A percentile compares a stretch with the other conserved stretches of the same genome.
Evolutionary conservation across 768 basidiomycete species (phyloP).

Genomic region (Boletus subparvulus): DNA sequence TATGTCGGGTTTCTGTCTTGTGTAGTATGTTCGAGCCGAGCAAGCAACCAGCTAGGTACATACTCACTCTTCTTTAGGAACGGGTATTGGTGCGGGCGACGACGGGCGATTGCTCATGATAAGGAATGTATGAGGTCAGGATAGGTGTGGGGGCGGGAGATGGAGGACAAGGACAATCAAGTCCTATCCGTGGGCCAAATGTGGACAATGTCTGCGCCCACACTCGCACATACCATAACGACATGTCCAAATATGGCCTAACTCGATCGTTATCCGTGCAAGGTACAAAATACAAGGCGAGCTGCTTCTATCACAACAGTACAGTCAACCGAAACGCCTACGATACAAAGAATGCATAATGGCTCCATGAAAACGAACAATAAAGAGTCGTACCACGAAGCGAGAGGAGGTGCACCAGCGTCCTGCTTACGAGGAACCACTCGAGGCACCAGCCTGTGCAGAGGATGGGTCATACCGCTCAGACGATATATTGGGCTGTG

Average conservation of each 20-base stretch:
- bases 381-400: not conserved
- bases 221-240: not conserved
- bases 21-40: conserved; percentile 4
- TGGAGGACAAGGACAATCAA: conserved; percentile 11
- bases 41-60: not conserved
- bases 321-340: not conserved
- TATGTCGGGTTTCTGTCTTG: conserved; percentile 15
- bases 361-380: not conserved
- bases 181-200: conserved; percentile 3
- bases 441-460: conserved; percentile 4
- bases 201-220: conserved; percentile 3
- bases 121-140: conserved; percentile 24
- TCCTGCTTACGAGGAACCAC: conserved; percentile 16
- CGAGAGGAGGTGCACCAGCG: not conserved
- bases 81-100: not conserved
- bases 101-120: conserved; percentile 29
- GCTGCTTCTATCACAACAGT: not conserved
- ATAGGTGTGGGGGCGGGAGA: not conserved
- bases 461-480: conserved; percentile 33
- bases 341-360: not conserved
- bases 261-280: conserved; percentile 10
- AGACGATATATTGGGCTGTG: conserved; percentile 34
- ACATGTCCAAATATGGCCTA: conserved; percentile 26
- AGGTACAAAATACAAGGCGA: conserved; percentile 7
- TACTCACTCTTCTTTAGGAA: conserved; percentile 17